Percentiles rank a stretch among this genome's conserved stretches.
These are phyloP conservation scores for Cystobasidium ongulense DNA, from an alignment of 768 basidiomycete species.

Conservation along the genomic window DNA sequence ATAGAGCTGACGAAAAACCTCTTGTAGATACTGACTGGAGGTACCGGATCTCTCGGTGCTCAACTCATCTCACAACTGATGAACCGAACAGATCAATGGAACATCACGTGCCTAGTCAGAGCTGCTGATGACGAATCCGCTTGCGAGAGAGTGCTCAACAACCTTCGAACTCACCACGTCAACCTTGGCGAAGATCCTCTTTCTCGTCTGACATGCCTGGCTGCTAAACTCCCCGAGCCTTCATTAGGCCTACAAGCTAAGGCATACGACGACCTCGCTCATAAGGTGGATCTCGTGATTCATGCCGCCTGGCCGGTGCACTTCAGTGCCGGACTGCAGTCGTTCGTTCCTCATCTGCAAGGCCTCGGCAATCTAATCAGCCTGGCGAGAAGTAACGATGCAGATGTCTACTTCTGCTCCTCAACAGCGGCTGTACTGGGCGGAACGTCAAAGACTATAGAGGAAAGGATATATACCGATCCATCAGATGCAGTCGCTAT, in stretches of 20 bases:
- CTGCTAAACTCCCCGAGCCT: slow-evolving; percentile 32
- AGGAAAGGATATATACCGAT: slow-evolving; percentile 40
- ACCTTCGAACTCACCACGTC: slow-evolving; percentile 21
- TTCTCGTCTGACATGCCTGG: slow-evolving; percentile 14
- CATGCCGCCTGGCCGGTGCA: slow-evolving; percentile 33
- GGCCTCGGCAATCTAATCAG: slow-evolving; percentile 35
- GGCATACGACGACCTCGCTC: slow-evolving; percentile 22
- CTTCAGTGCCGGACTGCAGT: slow-evolving; percentile 9
- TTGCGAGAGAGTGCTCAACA: slow-evolving; percentile 20
- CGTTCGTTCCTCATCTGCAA: slow-evolving; percentile 18
- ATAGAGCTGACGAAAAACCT: neutral
- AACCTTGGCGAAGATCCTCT: neutral
- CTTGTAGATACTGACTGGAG: slow-evolving; percentile 43
- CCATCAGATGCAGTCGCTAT: slow-evolving; percentile 42
- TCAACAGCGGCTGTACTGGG: slow-evolving; percentile 44
- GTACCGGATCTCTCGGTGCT: slow-evolving; percentile 44
- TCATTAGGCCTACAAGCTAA: slow-evolving; percentile 37
- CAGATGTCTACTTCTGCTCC: slow-evolving; percentile 44
- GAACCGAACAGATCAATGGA: slow-evolving; percentile 6
- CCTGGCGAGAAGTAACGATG: neutral
- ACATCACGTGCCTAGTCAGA: slow-evolving; percentile 43
- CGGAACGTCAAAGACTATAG: neutral
- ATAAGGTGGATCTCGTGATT: neutral
- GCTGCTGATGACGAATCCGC: slow-evolving; percentile 38
- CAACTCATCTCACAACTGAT: slow-evolving; percentile 38